These are phyloP conservation scores for Colletotrichum sp. DNA, from an alignment of 2,329 filamentous ascomycete genomes.

Conservation along the genomic window DNA sequence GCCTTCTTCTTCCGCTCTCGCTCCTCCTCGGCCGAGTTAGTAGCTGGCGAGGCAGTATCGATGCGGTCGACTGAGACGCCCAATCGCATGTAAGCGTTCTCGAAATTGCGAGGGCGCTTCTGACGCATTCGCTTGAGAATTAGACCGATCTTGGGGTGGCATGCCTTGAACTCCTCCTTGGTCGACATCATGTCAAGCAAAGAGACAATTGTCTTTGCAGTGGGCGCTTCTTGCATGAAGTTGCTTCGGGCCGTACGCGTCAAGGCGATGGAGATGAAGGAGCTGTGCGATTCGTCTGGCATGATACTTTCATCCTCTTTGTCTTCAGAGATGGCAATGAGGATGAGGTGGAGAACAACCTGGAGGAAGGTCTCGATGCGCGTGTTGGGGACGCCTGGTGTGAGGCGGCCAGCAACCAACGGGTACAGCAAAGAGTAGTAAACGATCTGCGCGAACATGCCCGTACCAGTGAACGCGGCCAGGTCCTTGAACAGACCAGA, in stretches of 20 bases:
- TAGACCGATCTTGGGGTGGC: conserved; percentile 82
- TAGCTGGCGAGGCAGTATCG: conserved; percentile 82
- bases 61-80: conserved; percentile 78
- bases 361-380: conserved; percentile 91
- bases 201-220: conserved; percentile 66
- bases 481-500: conserved; percentile 80
- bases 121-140: conserved; percentile 87
- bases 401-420: conserved; percentile 69
- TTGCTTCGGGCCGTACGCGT: conserved; percentile 66
- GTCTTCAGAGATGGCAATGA: conserved; percentile 88
- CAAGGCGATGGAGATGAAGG: conserved; percentile 77
- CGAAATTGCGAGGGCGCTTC: conserved; percentile 77
- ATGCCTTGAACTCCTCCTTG: conserved; percentile 80
- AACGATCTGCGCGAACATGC: conserved; percentile 87
- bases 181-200: conserved; percentile 66
- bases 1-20: conserved; percentile 88
- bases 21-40: conserved; percentile 71
- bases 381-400: conserved; percentile 78
- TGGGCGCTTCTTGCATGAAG: conserved; percentile 61
- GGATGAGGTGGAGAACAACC: conserved; percentile 84
- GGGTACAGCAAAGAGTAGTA: conserved; percentile 88
- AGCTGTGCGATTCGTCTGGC: conserved; percentile 54
- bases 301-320: conserved; percentile 60
- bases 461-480: conserved; percentile 79
- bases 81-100: conserved; percentile 66